Evolutionary conservation across 371 early-diverging fungal genomes (phyloP).

Genomic region (Funneliformis caledonium): DNA sequence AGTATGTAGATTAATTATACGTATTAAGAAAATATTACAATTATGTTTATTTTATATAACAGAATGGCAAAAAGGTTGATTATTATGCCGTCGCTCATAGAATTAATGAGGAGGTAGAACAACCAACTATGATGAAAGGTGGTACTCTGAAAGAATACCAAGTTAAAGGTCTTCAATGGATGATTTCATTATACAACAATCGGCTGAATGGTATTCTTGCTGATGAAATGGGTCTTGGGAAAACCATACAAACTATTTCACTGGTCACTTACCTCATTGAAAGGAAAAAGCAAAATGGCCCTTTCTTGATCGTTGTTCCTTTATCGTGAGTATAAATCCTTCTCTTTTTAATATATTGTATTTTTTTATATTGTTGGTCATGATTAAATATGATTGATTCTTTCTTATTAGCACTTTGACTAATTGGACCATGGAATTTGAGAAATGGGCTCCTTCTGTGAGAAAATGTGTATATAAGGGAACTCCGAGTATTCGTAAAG

Average conservation of each 20-base stretch:
- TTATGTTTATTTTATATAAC: constrained; percentile 6
- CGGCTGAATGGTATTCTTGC: constrained; percentile 97
- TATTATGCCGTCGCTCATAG: constrained; percentile 89
- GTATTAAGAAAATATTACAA: not conserved
- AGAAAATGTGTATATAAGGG: constrained; percentile 93
- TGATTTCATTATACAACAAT: constrained; percentile 97
- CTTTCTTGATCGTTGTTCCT: constrained; percentile 93
- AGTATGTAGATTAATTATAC: not conserved
- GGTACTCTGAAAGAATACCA: constrained; percentile 97
- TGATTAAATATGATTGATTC: not conserved
- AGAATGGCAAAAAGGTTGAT: constrained; percentile 66
- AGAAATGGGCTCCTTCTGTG: constrained; percentile 97
- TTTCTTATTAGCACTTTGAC: constrained; percentile 71
- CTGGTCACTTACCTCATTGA: constrained; percentile 94
- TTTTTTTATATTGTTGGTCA: not conserved
- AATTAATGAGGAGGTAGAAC: constrained; percentile 79
- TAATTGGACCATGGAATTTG: constrained; percentile 98
- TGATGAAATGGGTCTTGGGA: constrained; percentile 99
- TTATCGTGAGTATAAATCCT: constrained; percentile 68
- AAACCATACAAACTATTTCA: constrained; percentile 98
- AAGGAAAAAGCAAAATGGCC: constrained; percentile 88
- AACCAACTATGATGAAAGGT: constrained; percentile 83
- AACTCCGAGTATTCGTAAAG: constrained; percentile 74
- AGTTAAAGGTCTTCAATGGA: constrained; percentile 98
- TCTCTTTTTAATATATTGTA: constrained; percentile 22